A percentile compares a stretch with the other conserved stretches of the same genome.
These are phyloP conservation scores for Cicer cuneatum DNA, from an alignment of 306 rosid species.

Conservation along the genomic window DNA sequence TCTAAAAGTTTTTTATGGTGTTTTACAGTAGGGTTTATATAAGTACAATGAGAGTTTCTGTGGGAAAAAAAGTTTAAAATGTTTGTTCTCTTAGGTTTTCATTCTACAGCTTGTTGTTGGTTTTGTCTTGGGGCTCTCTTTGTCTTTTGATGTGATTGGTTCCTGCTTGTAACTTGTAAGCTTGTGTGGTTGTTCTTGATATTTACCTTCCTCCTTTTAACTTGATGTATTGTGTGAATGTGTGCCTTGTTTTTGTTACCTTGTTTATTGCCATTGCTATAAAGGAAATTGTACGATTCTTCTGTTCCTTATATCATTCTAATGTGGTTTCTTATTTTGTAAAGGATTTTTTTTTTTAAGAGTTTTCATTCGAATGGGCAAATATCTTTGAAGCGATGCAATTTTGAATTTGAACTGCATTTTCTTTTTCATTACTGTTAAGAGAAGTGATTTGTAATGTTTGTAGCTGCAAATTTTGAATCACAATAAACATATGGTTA, in stretches of 20 bases:
- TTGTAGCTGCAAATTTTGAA: slow-evolving; percentile 24
- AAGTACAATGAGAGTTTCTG: neutral
- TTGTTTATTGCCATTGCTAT: slow-evolving; percentile 13
- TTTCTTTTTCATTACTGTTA: neutral
- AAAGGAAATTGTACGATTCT: neutral
- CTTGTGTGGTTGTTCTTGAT: slow-evolving; percentile 19
- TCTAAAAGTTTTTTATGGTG: neutral
- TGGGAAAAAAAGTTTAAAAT: neutral
- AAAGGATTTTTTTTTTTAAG: neutral
- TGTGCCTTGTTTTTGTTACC: neutral
- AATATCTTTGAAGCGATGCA: slow-evolving; percentile 1
- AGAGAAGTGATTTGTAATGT: slow-evolving; percentile 16
- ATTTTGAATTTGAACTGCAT: slow-evolving; percentile 15
- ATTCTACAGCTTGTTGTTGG: neutral
- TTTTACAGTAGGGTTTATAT: slow-evolving; percentile 22
- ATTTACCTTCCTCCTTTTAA: neutral
- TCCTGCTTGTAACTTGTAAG: neutral
- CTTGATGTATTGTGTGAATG: neutral
- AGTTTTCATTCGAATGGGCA: neutral
- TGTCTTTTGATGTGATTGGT: slow-evolving; percentile 29
- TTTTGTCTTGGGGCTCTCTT: slow-evolving; percentile 18
- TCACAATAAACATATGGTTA: neutral
- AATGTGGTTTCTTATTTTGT: slow-evolving; percentile 11
- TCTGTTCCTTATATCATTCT: slow-evolving; percentile 4
- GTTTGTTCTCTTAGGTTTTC: slow-evolving; percentile 25